Evolutionary conservation across 805 yeast genomes (phyloP).

Genomic region (Candida oleophila): DNA sequence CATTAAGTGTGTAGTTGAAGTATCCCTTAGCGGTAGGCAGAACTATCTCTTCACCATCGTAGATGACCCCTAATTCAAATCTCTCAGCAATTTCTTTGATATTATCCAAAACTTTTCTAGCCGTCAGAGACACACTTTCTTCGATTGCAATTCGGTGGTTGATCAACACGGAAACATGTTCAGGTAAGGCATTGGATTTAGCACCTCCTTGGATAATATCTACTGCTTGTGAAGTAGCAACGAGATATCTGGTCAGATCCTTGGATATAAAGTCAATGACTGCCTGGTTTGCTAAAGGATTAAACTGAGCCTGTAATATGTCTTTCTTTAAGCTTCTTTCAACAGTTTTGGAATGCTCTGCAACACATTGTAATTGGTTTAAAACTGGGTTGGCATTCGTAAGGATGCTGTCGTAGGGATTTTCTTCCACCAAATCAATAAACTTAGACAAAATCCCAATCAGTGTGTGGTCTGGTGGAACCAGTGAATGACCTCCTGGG

Average conservation of each 20-base stretch:
- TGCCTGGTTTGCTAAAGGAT: slow-evolving; percentile 33
- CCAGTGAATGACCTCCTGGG: slow-evolving; percentile 52
- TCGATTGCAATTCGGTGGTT: slow-evolving; percentile 50
- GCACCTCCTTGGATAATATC: slow-evolving; percentile 49
- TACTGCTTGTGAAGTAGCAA: slow-evolving; percentile 48
- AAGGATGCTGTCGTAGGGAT: slow-evolving; percentile 35
- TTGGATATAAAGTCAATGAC: slow-evolving; percentile 33
- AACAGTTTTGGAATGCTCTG: slow-evolving; percentile 40
- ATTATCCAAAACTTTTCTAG: slow-evolving; percentile 30
- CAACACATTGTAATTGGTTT: slow-evolving; percentile 44
- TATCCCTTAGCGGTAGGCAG: slow-evolving; percentile 28
- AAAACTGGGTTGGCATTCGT: slow-evolving; percentile 45
- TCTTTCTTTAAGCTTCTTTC: slow-evolving; percentile 30
- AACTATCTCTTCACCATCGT: slow-evolving; percentile 22
- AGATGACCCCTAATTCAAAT: slow-evolving; percentile 35
- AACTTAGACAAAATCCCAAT: slow-evolving; percentile 48
- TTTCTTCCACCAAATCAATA: slow-evolving; percentile 36
- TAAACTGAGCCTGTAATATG: slow-evolving; percentile 38
- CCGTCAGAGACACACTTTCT: slow-evolving; percentile 31
- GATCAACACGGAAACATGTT: slow-evolving; percentile 40
- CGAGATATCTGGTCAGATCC: slow-evolving; percentile 31
- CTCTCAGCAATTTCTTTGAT: slow-evolving; percentile 31
- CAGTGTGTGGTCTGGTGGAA: slow-evolving; percentile 49
- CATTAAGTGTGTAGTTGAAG: slow-evolving; percentile 26
- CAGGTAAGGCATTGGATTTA: slow-evolving; percentile 53